These are phyloP conservation scores for Nakazawaea siamensis DNA, from an alignment of 805 yeast genomes.

Conservation along the genomic window DNA sequence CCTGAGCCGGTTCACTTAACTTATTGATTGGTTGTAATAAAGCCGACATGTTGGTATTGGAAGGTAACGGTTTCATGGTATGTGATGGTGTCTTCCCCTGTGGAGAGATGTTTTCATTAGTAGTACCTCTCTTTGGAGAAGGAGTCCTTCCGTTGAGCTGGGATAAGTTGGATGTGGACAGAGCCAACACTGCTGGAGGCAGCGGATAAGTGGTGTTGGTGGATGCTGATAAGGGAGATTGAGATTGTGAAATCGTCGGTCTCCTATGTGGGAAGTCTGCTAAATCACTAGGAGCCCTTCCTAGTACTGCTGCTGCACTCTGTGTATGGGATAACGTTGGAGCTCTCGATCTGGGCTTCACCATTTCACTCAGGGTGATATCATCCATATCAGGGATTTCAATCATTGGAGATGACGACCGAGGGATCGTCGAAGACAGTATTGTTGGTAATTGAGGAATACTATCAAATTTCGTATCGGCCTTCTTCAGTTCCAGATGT, in stretches of 20 bases:
- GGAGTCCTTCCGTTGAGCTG: slow-evolving; percentile 31
- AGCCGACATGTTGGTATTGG: slow-evolving; percentile 25
- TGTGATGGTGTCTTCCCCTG: slow-evolving; percentile 25
- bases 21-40: slow-evolving; percentile 49
- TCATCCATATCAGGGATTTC: slow-evolving; percentile 62
- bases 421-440: slow-evolving; percentile 14
- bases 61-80: slow-evolving; percentile 41
- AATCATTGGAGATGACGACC: slow-evolving; percentile 49
- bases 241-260: slow-evolving; percentile 30
- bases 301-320: slow-evolving; percentile 31
- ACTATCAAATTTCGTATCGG: slow-evolving; percentile 1
- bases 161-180: slow-evolving; percentile 17
- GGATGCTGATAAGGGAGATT: slow-evolving; percentile 25
- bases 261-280: slow-evolving; percentile 18
- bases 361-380: slow-evolving; percentile 13
- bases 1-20: slow-evolving; percentile 5
- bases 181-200: slow-evolving; percentile 15
- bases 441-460: slow-evolving; percentile 11
- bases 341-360: slow-evolving; percentile 24
- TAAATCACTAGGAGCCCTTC: slow-evolving; percentile 16
- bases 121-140: slow-evolving; percentile 32
- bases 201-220: slow-evolving; percentile 16
- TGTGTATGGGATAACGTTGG: slow-evolving; percentile 34
- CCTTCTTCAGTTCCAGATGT: slow-evolving; percentile 12
- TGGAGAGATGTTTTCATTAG: slow-evolving; percentile 17